phyloP scores from a whole-genome alignment of 83 land plant genomes.

The Diphasiastrum complanatum region DNA sequence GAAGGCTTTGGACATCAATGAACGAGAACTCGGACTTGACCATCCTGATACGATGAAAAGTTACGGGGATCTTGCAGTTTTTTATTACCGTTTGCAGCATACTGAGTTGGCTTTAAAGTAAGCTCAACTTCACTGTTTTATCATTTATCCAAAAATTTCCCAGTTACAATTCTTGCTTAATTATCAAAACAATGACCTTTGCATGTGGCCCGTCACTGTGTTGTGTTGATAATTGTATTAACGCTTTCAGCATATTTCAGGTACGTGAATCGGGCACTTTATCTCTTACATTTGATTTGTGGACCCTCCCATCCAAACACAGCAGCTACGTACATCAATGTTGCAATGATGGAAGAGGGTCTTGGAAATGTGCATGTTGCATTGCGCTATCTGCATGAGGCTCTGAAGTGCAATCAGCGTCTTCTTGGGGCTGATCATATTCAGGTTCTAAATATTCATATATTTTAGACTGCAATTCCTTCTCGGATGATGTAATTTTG shows the following conservation, averaged over 20 bases:
- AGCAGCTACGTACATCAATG: conserved; percentile 92
- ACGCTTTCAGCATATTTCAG: conserved; percentile 26
- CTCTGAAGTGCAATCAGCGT: conserved; percentile 83
- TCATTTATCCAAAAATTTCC: conserved; percentile 1
- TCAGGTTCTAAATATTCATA: conserved; percentile 49
- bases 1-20: conserved; percentile 91
- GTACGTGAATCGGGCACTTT: conserved; percentile 86
- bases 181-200: not conserved
- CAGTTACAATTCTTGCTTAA: not conserved
- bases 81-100: conserved; percentile 88
- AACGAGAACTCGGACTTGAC: conserved; percentile 89
- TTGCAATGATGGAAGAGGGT: conserved; percentile 98
- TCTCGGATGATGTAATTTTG: not conserved
- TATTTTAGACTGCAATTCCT: not conserved
- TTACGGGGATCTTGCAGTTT: conserved; percentile 90
- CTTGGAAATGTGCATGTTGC: conserved; percentile 90
- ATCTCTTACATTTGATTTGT: conserved; percentile 73
- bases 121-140: no score
- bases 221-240: not conserved
- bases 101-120: conserved; percentile 90
- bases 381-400: conserved; percentile 82
- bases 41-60: conserved; percentile 98
- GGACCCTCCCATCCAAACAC: conserved; percentile 91
- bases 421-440: conserved; percentile 90
- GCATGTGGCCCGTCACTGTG: not conserved